Conservation (phyloP, 257 asterid genomes). For the Gentiana dahurica region DNA sequence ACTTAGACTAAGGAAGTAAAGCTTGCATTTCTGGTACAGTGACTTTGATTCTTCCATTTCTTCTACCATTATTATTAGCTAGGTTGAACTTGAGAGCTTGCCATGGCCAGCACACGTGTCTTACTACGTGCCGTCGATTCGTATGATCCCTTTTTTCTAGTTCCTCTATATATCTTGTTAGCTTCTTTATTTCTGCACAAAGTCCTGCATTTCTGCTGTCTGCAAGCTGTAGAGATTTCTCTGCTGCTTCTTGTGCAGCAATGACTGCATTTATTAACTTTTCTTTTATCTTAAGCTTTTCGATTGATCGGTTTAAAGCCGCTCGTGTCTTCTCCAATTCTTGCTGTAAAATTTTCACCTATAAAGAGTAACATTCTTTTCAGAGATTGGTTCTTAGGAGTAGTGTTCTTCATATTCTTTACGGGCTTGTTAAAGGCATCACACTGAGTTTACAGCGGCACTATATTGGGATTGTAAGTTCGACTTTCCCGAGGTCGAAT, state of each 20-base stretch:
- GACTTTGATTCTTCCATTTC: slow-evolving; percentile 8
- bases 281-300: slow-evolving; percentile 20
- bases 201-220: slow-evolving; percentile 19
- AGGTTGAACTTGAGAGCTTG: slow-evolving; percentile 13
- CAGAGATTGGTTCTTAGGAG: too few relatives aligned
- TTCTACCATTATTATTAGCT: slow-evolving; percentile 10
- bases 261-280: slow-evolving; percentile 20
- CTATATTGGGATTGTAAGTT: too few relatives aligned
- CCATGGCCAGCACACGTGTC: slow-evolving; percentile 26
- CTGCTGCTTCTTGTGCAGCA: slow-evolving; percentile 23
- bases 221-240: slow-evolving; percentile 22
- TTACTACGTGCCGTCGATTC: slow-evolving; percentile 7
- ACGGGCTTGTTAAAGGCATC: too few relatives aligned
- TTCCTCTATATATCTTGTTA: slow-evolving; percentile 18
- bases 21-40: slow-evolving; percentile 29
- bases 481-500: too few relatives aligned
- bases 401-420: too few relatives aligned
- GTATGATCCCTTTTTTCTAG: slow-evolving; percentile 15
- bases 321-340: slow-evolving; percentile 15
- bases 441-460: too few relatives aligned
- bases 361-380: too few relatives aligned
- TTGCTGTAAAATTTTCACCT: slow-evolving; percentile 20
- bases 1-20: slow-evolving; percentile 3
- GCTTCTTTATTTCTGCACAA: slow-evolving; percentile 17
- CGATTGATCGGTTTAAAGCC: slow-evolving; percentile 14